phyloP scores from a whole-genome alignment of 306 rosid species.

The Glycine tomentella region DNA sequence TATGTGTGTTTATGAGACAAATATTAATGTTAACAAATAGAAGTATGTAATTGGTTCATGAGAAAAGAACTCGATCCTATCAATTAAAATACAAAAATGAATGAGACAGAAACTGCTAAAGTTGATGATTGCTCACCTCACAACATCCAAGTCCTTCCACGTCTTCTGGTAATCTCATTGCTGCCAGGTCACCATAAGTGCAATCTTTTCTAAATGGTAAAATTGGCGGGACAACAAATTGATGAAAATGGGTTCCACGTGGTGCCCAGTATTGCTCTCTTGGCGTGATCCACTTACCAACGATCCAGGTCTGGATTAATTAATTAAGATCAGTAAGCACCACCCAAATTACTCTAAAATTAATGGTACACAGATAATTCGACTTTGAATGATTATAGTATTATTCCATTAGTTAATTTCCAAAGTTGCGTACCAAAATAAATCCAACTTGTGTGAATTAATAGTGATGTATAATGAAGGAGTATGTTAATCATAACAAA shows the following conservation, averaged over 20 bases:
- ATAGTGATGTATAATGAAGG: neutral
- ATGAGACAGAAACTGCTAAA: neutral
- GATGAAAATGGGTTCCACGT: conserved; percentile 89
- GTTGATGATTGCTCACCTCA: conserved; percentile 62
- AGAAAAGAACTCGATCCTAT: neutral
- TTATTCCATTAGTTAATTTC: too few species aligned
- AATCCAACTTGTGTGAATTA: neutral
- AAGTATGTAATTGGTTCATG: neutral
- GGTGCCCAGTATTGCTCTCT: conserved; percentile 96
- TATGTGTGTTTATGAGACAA: too few species aligned
- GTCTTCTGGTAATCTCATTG: conserved; percentile 88
- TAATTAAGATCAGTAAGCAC: conserved; percentile 12
- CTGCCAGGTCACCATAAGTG: conserved; percentile 95
- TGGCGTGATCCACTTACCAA: conserved; percentile 96
- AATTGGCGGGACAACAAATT: conserved; percentile 96
- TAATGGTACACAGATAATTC: neutral
- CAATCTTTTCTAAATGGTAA: conserved; percentile 83
- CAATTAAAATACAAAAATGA: neutral
- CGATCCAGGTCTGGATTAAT: conserved; percentile 91
- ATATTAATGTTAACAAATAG: neutral
- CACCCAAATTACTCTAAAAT: neutral
- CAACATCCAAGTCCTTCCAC: conserved; percentile 85
- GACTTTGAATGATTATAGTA: neutral
- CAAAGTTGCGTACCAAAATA: neutral
- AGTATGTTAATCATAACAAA: neutral